Conservation (phyloP, 768 basidiomycete species). For the Chlorophyllum brunneum region DNA sequence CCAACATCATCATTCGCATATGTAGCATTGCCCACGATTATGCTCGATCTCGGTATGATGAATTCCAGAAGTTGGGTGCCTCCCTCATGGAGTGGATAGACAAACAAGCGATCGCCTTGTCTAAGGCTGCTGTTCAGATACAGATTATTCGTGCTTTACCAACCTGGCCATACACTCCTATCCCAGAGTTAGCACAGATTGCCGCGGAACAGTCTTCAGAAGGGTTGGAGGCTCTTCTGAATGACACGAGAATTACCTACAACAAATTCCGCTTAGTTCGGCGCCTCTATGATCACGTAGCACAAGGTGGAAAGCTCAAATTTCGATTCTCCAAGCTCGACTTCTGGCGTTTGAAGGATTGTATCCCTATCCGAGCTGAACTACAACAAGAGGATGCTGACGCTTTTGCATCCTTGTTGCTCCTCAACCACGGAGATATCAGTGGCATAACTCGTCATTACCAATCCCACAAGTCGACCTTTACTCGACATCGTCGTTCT, state of each 20-base stretch:
- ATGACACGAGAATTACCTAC: constrained; percentile 54
- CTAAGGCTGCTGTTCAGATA: constrained; percentile 31
- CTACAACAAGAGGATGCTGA: constrained; percentile 67
- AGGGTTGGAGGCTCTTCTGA: constrained; percentile 51
- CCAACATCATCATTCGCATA: constrained; percentile 69
- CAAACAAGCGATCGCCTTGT: constrained; percentile 39
- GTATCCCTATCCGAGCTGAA: constrained; percentile 51
- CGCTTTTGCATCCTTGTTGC: constrained; percentile 67
- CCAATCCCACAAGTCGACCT: constrained; percentile 37
- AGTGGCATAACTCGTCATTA: constrained; percentile 56
- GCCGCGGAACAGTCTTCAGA: constrained; percentile 42
- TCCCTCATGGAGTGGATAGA: constrained; percentile 66
- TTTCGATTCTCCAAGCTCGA: constrained; percentile 51
- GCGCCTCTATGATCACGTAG: constrained; percentile 50
- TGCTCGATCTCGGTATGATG: constrained; percentile 27
- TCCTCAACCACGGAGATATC: constrained; percentile 54
- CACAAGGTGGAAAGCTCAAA: constrained; percentile 32
- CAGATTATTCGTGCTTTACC: constrained; percentile 54
- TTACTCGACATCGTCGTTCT: constrained; percentile 32
- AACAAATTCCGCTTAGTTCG: constrained; percentile 79
- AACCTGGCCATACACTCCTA: constrained; percentile 73
- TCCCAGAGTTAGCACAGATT: constrained; percentile 38
- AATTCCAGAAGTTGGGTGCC: constrained; percentile 32
- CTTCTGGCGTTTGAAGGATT: constrained; percentile 85
- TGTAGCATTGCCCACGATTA: constrained; percentile 58